A percentile compares a stretch with the other conserved stretches of the same genome.
phyloP scores from a whole-genome alignment of 2,329 filamentous ascomycete species.

The Exophiala spinifera region DNA sequence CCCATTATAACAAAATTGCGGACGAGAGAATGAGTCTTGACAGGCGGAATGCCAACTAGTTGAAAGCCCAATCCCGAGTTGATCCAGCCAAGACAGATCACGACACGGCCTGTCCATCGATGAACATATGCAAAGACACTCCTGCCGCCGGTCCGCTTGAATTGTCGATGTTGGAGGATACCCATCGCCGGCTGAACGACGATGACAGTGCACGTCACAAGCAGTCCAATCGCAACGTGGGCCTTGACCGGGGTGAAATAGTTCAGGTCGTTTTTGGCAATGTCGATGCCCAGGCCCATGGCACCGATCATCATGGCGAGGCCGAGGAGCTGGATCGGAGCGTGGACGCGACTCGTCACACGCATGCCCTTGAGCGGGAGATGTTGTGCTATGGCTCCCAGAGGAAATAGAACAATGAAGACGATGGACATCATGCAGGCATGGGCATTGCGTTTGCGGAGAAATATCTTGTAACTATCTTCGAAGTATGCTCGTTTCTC shows the following conservation, averaged over 20 bases:
- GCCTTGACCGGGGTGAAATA: constrained; percentile 11
- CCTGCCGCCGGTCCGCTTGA: constrained; percentile 42
- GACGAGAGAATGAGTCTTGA: constrained; percentile 5
- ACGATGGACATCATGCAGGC: constrained; percentile 42
- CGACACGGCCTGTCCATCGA: constrained; percentile 54
- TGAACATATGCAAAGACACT: constrained; percentile 45
- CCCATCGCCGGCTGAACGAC: constrained; percentile 56
- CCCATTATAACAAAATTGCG: constrained; percentile 16
- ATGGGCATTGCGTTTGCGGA: constrained; percentile 20
- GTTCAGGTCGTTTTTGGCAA: constrained; percentile 36
- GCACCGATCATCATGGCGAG: constrained; percentile 48
- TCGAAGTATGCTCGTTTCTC: constrained; percentile 10
- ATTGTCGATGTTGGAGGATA: constrained; percentile 50
- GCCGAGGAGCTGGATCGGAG: constrained; percentile 47
- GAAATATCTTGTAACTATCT: constrained; percentile 14
- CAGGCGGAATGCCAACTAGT: constrained; percentile 37
- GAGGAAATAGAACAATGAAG: constrained; percentile 42
- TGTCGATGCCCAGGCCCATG: constrained; percentile 50
- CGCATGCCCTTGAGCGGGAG: constrained; percentile 41
- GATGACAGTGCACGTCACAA: constrained; percentile 41
- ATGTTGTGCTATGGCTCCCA: constrained; percentile 34
- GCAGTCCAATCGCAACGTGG: constrained; percentile 14
- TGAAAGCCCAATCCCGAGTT: constrained; percentile 55
- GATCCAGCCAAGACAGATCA: constrained; percentile 53
- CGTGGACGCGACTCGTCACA: constrained; percentile 37